These are phyloP conservation scores for Candida gigantensis DNA, from an alignment of 1,139 yeast genomes.

Conservation along the genomic window DNA sequence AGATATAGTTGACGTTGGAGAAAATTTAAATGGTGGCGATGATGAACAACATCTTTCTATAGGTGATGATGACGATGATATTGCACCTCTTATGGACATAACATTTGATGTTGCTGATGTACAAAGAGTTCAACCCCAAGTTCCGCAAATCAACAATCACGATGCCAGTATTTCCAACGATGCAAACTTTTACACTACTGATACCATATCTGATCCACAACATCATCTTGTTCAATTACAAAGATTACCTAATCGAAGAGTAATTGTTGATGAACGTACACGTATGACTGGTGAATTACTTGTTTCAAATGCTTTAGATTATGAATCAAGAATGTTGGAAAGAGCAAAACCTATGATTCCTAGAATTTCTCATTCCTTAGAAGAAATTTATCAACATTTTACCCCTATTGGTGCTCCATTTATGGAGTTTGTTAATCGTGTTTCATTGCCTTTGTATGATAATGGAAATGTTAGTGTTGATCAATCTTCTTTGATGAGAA, in stretches of 20 bases:
- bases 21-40: too few relatives aligned
- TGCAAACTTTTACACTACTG: constrained; percentile 10
- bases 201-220: not conserved
- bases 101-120: constrained; percentile 11
- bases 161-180: constrained; percentile 11
- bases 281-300: constrained; percentile 13
- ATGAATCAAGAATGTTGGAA: constrained; percentile 6
- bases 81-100: constrained; percentile 8
- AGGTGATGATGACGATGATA: not conserved
- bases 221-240: constrained; percentile 1
- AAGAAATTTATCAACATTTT: too few relatives aligned
- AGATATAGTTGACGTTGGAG: constrained; percentile 12
- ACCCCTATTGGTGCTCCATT: not conserved
- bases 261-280: constrained; percentile 11
- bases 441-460: not conserved
- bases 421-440: constrained; percentile 1
- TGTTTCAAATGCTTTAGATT: not conserved
- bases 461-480: not conserved
- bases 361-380: too few relatives aligned
- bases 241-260: constrained; percentile 4
- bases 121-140: constrained; percentile 3
- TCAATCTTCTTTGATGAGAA: constrained; percentile 1
- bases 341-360: not conserved
- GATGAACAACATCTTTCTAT: too few relatives aligned
- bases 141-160: constrained; percentile 7